A percentile compares a stretch with the other conserved stretches of the same genome.
These are phyloP conservation scores for Corylus americana DNA, from an alignment of 306 rosid genomes.

Conservation along the genomic window DNA sequence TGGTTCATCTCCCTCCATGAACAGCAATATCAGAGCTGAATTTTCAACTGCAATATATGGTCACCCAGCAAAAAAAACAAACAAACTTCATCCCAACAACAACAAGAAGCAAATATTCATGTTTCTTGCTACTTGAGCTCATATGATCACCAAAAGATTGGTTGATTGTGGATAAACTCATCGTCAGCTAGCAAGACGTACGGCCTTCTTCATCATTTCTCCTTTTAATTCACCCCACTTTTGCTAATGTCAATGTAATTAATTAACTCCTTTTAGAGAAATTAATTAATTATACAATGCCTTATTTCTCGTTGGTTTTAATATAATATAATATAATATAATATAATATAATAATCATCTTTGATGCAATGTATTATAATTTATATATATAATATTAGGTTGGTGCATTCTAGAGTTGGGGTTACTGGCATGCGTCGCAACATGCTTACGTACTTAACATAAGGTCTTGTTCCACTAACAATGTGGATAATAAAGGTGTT, in stretches of 20 bases:
- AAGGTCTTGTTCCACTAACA: constrained; percentile 48
- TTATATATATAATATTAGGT: constrained; percentile 12
- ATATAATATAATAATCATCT: constrained; percentile 23
- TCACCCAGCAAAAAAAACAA: background rate
- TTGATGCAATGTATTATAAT: constrained; percentile 28
- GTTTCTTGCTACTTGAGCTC: background rate
- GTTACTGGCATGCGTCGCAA: constrained; percentile 33
- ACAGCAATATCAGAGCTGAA: background rate
- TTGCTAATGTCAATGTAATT: background rate
- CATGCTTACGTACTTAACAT: constrained; percentile 52
- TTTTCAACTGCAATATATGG: background rate
- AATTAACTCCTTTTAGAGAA: constrained; percentile 5
- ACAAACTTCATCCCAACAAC: constrained; percentile 1
- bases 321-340: constrained; percentile 15
- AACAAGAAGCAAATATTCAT: background rate
- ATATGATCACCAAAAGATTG: constrained; percentile 22
- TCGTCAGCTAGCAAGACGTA: background rate
- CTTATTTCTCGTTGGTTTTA: constrained; percentile 1
- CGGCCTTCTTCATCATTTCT: constrained; percentile 1
- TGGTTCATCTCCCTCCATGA: background rate
- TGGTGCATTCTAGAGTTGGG: constrained; percentile 41
- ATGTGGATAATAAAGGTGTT: constrained; percentile 48
- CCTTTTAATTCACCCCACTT: constrained; percentile 19
- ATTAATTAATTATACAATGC: background rate
- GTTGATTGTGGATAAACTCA: constrained; percentile 29